These are phyloP conservation scores for Pestalotiopsis fici DNA, from an alignment of 2,329 filamentous ascomycete genomes.

Conservation along the genomic window DNA sequence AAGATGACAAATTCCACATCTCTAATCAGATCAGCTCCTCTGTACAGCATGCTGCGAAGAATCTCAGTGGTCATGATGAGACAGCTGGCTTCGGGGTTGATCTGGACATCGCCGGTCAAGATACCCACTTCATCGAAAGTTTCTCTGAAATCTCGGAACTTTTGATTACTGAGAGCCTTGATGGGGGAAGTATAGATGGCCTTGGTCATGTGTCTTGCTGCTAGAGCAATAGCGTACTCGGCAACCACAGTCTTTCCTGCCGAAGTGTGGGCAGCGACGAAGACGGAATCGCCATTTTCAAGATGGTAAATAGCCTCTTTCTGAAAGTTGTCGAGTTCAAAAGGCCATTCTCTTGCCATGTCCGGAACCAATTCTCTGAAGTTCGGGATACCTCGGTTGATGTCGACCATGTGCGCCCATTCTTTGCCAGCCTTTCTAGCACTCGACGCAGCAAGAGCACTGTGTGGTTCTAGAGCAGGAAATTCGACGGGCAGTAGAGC, in stretches of 20 bases:
- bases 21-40: slow-evolving; percentile 91
- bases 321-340: slow-evolving; percentile 96
- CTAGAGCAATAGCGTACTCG: slow-evolving; percentile 95
- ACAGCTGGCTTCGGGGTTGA: slow-evolving; percentile 95
- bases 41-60: slow-evolving; percentile 94
- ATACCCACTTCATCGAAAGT: slow-evolving; percentile 96
- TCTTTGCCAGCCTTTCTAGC: slow-evolving; percentile 77
- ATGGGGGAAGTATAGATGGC: slow-evolving; percentile 99
- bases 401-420: slow-evolving; percentile 98
- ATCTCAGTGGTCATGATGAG: slow-evolving; percentile 99
- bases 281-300: slow-evolving; percentile 94
- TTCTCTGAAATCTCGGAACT: slow-evolving; percentile 91
- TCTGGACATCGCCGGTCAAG: slow-evolving; percentile 95
- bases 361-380: slow-evolving; percentile 92
- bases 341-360: slow-evolving; percentile 95
- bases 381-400: slow-evolving; percentile 90
- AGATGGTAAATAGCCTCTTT: slow-evolving; percentile 98
- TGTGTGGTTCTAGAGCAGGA: slow-evolving; percentile 82
- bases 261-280: slow-evolving; percentile 96
- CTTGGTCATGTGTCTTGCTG: slow-evolving; percentile 99
- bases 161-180: slow-evolving; percentile 97
- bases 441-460: slow-evolving; percentile 70
- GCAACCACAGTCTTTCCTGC: slow-evolving; percentile 98
- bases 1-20: slow-evolving; percentile 99
- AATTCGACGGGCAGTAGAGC: slow-evolving; percentile 89